phyloP scores from a whole-genome alignment of 805 yeast genomes.

The Cyberlindnera samutprakarnensis region DNA sequence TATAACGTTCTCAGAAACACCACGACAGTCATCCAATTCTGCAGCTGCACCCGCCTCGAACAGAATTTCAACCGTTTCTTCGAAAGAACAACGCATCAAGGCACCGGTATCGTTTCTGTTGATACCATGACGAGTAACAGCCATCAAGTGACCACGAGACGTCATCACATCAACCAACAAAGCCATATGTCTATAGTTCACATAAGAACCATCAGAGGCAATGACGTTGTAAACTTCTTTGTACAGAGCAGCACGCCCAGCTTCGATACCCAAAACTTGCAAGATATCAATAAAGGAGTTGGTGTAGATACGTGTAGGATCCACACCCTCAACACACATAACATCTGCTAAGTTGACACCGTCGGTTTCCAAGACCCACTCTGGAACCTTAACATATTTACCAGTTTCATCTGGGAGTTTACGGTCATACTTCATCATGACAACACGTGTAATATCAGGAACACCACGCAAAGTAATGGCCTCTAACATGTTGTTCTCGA shows the following conservation, averaged over 20 bases:
- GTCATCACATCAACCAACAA: constrained; percentile 97
- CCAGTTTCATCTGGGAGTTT: constrained; percentile 73
- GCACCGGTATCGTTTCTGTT: constrained; percentile 99
- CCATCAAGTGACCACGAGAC: constrained; percentile 95
- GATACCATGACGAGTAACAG: constrained; percentile 99
- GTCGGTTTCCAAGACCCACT: constrained; percentile 98
- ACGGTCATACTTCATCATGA: constrained; percentile 77
- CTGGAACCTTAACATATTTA: constrained; percentile 81
- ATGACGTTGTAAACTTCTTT: constrained; percentile 94
- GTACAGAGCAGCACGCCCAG: constrained; percentile 90
- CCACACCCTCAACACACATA: constrained; percentile 92
- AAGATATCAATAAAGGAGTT: constrained; percentile 94
- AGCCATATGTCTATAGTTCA: constrained; percentile 97
- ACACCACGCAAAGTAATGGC: constrained; percentile 94
- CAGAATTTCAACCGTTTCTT: constrained; percentile 96
- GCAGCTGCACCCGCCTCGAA: constrained; percentile 98
- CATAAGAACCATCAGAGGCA: constrained; percentile 99
- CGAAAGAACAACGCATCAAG: constrained; percentile 97
- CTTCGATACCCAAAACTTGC: constrained; percentile 96
- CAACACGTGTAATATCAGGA: constrained; percentile 76
- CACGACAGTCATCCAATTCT: constrained; percentile 95
- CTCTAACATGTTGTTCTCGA: constrained; percentile 94
- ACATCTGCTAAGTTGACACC: constrained; percentile 96
- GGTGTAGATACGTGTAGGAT: constrained; percentile 82
- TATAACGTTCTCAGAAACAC: constrained; percentile 96